phyloP scores from a whole-genome alignment of 2,329 filamentous ascomycete genomes.

The Colletotrichum plurivorum region DNA sequence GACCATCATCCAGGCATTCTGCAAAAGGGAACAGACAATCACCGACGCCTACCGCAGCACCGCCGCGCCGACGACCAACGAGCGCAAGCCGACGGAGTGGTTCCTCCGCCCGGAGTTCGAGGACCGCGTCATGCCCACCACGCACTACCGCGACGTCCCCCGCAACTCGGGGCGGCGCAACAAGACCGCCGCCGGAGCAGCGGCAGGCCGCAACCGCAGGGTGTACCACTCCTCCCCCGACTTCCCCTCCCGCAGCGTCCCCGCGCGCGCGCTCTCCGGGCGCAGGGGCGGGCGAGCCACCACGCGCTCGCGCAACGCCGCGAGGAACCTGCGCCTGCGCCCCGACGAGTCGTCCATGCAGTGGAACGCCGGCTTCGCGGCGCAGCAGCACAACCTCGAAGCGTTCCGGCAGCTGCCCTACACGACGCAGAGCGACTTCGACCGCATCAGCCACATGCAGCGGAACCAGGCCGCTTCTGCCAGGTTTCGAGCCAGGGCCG shows the following conservation, averaged over 20 bases:
- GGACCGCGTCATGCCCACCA: conserved; percentile 87
- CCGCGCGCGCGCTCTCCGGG: conserved; percentile 50
- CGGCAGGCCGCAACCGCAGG: conserved; percentile 40
- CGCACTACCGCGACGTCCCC: conserved; percentile 67
- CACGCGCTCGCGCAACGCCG: conserved; percentile 40
- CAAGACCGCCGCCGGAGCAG: conserved; percentile 15
- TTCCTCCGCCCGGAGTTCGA: conserved; percentile 78
- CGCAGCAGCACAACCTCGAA: too few relatives aligned
- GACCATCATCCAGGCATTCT: conserved; percentile 52
- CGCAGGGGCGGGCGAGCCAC: conserved; percentile 52
- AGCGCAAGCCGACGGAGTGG: conserved; percentile 81
- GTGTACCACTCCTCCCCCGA: conserved; percentile 41
- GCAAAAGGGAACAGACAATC: conserved; percentile 59
- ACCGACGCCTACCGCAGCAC: conserved; percentile 52
- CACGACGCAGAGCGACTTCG: too few relatives aligned
- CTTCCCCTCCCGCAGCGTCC: conserved; percentile 46
- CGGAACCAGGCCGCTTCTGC: too few relatives aligned
- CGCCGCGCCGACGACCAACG: conserved; percentile 50
- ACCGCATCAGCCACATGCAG: too few relatives aligned
- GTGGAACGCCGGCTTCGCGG: too few relatives aligned
- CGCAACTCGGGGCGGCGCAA: conserved; percentile 26
- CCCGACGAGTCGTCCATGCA: neutral
- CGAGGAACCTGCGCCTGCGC: conserved; percentile 17
- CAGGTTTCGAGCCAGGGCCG: too few relatives aligned
- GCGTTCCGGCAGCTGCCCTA: too few relatives aligned